Conservation (phyloP, 768 basidiomycete species). For the Rhizopogon rudus region DNA sequence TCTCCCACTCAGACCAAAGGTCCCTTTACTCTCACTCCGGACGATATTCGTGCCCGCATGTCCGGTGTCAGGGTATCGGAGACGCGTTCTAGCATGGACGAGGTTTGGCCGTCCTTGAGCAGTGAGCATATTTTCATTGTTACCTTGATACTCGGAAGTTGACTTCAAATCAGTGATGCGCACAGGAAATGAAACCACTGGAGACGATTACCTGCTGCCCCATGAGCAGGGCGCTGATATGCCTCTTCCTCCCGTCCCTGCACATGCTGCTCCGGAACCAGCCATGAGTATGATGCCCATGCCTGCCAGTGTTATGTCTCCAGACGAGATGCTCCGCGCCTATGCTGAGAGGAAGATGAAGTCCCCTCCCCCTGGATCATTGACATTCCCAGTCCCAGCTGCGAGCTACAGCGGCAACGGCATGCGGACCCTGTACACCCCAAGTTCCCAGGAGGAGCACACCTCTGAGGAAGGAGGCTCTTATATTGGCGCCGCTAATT, state of each 20-base stretch:
- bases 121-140: constrained; percentile 35
- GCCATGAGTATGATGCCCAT: constrained; percentile 36
- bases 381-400: constrained; percentile 24
- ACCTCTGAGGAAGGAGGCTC: constrained; percentile 24
- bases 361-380: constrained; percentile 28
- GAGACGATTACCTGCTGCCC: constrained; percentile 45
- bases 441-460: constrained; percentile 14
- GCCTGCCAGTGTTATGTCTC: constrained; percentile 44
- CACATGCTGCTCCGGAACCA: constrained; percentile 27
- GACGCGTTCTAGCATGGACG: constrained; percentile 41
- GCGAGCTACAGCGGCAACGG: constrained; percentile 18
- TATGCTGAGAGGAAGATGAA: constrained; percentile 49
- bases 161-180: constrained; percentile 59
- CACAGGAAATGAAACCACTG: constrained; percentile 35
- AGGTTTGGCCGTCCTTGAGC: constrained; percentile 64
- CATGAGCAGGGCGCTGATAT: constrained; percentile 18
- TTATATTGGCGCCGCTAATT: constrained; percentile 12
- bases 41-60: constrained; percentile 58
- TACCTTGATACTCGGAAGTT: constrained; percentile 2
- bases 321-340: constrained; percentile 74
- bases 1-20: constrained; percentile 43
- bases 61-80: constrained; percentile 26
- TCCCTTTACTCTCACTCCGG: constrained; percentile 42
- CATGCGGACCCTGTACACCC: constrained; percentile 26
- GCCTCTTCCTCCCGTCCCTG: constrained; percentile 30